Percentiles rank a stretch among this genome's conserved stretches.
phyloP scores from a whole-genome alignment of 495 filamentous ascomycete genomes.

The Collariella sp. region DNA sequence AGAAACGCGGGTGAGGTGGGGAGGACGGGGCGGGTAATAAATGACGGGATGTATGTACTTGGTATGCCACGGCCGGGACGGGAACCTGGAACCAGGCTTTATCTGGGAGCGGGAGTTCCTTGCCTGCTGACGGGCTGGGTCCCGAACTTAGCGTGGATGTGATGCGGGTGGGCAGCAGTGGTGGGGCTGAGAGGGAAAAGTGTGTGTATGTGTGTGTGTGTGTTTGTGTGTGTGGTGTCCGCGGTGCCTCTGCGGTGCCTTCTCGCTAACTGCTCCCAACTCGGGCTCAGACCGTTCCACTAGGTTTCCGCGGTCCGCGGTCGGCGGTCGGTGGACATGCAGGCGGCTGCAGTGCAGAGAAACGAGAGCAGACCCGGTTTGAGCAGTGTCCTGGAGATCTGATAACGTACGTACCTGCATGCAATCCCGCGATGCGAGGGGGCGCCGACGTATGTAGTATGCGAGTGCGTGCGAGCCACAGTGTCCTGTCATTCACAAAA shows the following conservation, averaged over 20 bases:
- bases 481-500: too few relatives aligned
- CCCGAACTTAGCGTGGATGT: slow-evolving; percentile 20
- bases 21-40: slow-evolving; percentile 17
- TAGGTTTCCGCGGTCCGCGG: not conserved
- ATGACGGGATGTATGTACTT: too few relatives aligned
- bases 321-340: not conserved
- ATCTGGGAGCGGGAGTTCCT: slow-evolving; percentile 27
- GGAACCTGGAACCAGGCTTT: slow-evolving; percentile 23
- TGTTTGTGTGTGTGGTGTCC: too few relatives aligned
- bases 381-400: too few relatives aligned
- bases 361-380: not conserved
- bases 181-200: slow-evolving; percentile 12
- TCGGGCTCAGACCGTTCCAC: too few relatives aligned
- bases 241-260: too few relatives aligned
- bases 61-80: slow-evolving; percentile 17
- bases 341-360: not conserved
- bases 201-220: too few relatives aligned
- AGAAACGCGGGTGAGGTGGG: slow-evolving; percentile 9
- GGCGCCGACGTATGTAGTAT: too few relatives aligned
- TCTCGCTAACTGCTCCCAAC: not conserved
- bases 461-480: too few relatives aligned
- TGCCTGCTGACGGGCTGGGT: slow-evolving; percentile 25
- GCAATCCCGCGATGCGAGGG: not conserved
- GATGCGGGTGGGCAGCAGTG: slow-evolving; percentile 11
- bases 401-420: not conserved